Percentiles rank a stretch among this genome's conserved stretches.
Evolutionary conservation across 2,329 filamentous ascomycete species (phyloP).

Genomic region (Mariannaea sp.): DNA sequence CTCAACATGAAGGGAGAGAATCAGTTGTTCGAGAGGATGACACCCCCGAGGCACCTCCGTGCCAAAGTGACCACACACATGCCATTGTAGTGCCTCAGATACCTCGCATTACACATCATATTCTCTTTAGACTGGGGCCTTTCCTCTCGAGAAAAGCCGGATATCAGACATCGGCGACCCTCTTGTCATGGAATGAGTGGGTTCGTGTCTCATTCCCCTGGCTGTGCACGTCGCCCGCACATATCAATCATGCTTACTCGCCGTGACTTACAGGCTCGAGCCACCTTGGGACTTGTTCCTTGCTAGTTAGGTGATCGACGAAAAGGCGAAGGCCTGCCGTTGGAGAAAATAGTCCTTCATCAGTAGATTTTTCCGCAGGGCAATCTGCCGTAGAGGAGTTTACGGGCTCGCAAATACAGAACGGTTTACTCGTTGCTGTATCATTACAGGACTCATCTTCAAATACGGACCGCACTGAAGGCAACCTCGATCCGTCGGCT

Average conservation of each 20-base stretch:
- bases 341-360: no score
- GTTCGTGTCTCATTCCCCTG: constrained; percentile 17
- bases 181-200: constrained; percentile 9
- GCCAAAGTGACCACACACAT: not conserved
- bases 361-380: not conserved
- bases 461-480: constrained; percentile 2
- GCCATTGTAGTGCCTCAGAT: constrained; percentile 6
- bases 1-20: not conserved
- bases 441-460: no score
- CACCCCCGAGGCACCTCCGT: constrained; percentile 19
- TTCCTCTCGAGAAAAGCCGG: constrained; percentile 1
- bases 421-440: constrained; percentile 4
- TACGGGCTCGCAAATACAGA: constrained; percentile 6
- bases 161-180: not conserved
- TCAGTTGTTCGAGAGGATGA: not conserved
- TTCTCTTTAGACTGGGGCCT: constrained; percentile 11
- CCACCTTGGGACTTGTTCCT: constrained; percentile 12
- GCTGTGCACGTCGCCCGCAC: constrained; percentile 4
- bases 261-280: constrained; percentile 18
- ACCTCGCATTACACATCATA: not conserved
- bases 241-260: not conserved
- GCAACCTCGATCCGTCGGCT: constrained; percentile 3
- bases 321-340: no score
- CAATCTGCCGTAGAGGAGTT: constrained; percentile 7
- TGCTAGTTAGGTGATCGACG: no score